Percentiles rank a stretch among this genome's conserved stretches.
Conservation (phyloP, 495 filamentous ascomycete species). For the Staphylotrichum longicolle region DNA sequence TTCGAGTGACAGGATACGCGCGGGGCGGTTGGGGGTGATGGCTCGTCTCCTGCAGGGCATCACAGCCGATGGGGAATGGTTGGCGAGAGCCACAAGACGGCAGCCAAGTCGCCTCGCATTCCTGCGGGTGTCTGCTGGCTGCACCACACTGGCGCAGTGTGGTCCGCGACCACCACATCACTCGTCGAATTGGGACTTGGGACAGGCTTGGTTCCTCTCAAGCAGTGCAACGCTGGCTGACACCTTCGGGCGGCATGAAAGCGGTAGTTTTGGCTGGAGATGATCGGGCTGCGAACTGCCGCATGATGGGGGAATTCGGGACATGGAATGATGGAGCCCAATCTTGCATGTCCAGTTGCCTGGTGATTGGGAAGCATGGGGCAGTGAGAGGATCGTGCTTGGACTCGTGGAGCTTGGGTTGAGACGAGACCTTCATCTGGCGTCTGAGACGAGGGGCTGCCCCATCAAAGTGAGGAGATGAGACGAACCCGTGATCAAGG, state of each 20-base stretch:
- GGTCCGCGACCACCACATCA: not conserved
- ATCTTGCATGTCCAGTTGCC: constrained; percentile 16
- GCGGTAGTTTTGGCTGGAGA: not conserved
- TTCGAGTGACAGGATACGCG: constrained; percentile 12
- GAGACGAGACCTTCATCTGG: not conserved
- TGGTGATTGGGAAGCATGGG: constrained; percentile 5
- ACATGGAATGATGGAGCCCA: constrained; percentile 1
- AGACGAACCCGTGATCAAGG: constrained; percentile 11
- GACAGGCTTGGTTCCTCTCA: constrained; percentile 6
- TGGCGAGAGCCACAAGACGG: constrained; percentile 29
- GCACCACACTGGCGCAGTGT: constrained; percentile 8
- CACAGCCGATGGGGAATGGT: constrained; percentile 24
- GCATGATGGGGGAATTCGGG: constrained; percentile 6
- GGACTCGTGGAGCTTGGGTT: not conserved
- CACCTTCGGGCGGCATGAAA: not conserved
- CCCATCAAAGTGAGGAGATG: constrained; percentile 7
- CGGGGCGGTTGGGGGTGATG: constrained; percentile 2
- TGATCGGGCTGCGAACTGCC: constrained; percentile 11
- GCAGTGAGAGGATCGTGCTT: not conserved
- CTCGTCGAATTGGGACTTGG: constrained; percentile 8
- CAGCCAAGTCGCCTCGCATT: constrained; percentile 36
- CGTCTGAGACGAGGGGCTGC: not conserved
- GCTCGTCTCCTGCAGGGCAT: constrained; percentile 30
- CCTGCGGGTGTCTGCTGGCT: constrained; percentile 21
- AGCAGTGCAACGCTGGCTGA: constrained; percentile 15